Evolutionary conservation across 331 rosid species (phyloP).

Genomic region (Malus hybrid): DNA sequence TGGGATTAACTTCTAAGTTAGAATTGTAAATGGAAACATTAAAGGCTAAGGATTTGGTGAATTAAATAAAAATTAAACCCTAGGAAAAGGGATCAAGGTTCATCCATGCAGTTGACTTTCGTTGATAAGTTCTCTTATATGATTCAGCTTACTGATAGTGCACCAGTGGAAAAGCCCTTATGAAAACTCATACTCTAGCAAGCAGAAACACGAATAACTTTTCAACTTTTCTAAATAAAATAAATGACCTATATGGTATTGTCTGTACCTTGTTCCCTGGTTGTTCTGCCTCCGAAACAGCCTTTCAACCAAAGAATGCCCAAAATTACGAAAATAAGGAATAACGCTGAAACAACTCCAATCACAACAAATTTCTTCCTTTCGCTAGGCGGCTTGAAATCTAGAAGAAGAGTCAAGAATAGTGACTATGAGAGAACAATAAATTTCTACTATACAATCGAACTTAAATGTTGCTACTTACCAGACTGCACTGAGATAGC

Average conservation of each 20-base stretch:
- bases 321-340: background rate
- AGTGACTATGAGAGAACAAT: background rate
- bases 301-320: conserved; percentile 10
- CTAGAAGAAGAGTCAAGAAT: background rate
- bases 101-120: too few relatives aligned
- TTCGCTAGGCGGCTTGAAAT: conserved; percentile 4
- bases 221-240: background rate
- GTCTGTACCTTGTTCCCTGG: conserved; percentile 11
- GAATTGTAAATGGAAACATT: too few relatives aligned
- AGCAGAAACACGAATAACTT: background rate
- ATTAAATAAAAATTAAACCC: too few relatives aligned
- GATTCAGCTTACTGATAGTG: too few relatives aligned
- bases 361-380: background rate
- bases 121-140: too few relatives aligned
- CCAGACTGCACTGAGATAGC: conserved; percentile 27
- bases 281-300: background rate
- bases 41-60: too few relatives aligned
- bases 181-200: too few relatives aligned
- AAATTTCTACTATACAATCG: background rate
- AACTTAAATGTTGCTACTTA: background rate
- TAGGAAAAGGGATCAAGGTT: too few relatives aligned
- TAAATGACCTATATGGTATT: background rate
- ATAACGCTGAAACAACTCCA: conserved; percentile 7
- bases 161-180: too few relatives aligned
- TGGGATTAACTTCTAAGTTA: too few relatives aligned